Base-by-base conservation (phyloP, 495 filamentous ascomycete genomes). In the Ramalina intermedia region DNA sequence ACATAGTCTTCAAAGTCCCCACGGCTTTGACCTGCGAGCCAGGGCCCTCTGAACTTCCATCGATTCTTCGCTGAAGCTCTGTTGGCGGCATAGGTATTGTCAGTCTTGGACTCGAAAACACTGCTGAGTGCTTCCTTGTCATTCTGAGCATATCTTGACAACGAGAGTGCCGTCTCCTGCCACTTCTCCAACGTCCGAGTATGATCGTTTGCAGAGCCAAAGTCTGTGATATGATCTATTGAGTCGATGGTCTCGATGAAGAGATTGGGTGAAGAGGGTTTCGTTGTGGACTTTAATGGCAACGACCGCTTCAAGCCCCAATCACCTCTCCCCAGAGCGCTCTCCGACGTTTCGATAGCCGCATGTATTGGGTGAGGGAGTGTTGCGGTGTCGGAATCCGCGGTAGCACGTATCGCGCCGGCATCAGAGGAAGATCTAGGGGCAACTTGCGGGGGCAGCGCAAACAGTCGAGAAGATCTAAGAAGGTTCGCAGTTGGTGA, bases 291-390 rank as follows among this genome's bases (percentile, higher is more conserved):
- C 58, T 78, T 78, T 8, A 79, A 62, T 2, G 91, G 91, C 1
- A 96, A 66, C 8, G 85, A 71, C 36, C 93, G 72, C 65, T 99
- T 99, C 54, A 96, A 68, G 21, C 91, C 91, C 93, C 91, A 99
- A 59, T 96, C 91, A 18, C 91, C 91, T 54, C 74, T 72, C 18
- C 66, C 60, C 33, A 86, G 74, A n/a, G 90, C 88, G 20, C 82
- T 73, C 6, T 64, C 58, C 2, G 87, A 81, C 1, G 89, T 94
- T 16, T 85, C 81, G 59, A 99, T 85, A 53, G 85, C 74, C 53
- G 87, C 85, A 59, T 84, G 76, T 49, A 78, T 87, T n/a, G 91
- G 91, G 66, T 82, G 80, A 49, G 76, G 75, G 17, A 76, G 66
- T 24, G 90, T 93, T 26, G 84, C 78, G 21, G 81, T 82, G 40